Evolutionary conservation across 306 rosid species (phyloP).

Genomic region (Ceratonia siliqua): DNA sequence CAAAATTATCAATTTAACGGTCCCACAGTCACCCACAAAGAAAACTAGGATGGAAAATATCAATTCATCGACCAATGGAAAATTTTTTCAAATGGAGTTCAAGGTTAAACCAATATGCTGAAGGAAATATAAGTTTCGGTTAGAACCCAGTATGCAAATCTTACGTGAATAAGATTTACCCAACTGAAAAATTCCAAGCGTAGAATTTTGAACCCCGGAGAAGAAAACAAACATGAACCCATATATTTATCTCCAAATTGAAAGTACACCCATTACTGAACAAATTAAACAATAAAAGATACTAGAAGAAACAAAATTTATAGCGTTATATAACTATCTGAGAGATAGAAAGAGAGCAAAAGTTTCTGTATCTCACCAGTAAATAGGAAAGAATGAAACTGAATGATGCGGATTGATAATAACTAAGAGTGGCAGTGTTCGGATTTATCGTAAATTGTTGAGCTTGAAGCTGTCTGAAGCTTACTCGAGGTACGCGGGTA

Average conservation of each 20-base stretch:
- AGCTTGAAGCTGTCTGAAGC: background rate
- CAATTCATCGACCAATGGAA: slow-evolving; percentile 27
- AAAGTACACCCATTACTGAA: background rate
- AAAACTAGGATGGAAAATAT: slow-evolving; percentile 1
- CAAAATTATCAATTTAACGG: slow-evolving; percentile 13
- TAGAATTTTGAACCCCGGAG: slow-evolving; percentile 2
- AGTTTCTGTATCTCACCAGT: background rate
- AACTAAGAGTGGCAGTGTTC: background rate
- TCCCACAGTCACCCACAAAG: background rate
- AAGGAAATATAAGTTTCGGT: background rate
- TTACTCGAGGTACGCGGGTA: too few relatives aligned
- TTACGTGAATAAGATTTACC: background rate
- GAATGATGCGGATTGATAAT: background rate
- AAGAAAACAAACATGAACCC: slow-evolving; percentile 1
- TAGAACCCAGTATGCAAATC: slow-evolving; percentile 23
- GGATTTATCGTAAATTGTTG: background rate
- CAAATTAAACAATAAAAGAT: background rate
- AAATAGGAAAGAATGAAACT: background rate
- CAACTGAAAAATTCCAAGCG: slow-evolving; percentile 19
- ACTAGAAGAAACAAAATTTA: background rate
- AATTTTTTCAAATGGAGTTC: background rate
- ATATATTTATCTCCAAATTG: background rate
- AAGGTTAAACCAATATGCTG: slow-evolving; percentile 18
- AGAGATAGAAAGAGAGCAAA: background rate
- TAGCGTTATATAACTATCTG: background rate